Conservation (phyloP, 805 yeast species). For the Myxozyma geophila region DNA sequence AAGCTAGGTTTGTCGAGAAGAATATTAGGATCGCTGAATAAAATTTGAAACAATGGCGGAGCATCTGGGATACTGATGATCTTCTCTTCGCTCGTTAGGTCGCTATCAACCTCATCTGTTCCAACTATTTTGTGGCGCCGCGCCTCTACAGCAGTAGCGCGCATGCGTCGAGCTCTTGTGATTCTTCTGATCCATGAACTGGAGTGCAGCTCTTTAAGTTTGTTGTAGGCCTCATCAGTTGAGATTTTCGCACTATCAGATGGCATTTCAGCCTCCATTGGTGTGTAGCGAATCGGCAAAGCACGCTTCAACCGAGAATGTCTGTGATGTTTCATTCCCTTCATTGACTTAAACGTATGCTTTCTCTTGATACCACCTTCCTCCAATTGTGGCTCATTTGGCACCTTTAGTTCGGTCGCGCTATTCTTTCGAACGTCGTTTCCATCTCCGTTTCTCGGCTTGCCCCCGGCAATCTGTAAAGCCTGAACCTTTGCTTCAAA, state of each 20-base stretch:
- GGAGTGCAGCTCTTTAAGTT: constrained; percentile 55
- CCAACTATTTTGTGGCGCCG: constrained; percentile 48
- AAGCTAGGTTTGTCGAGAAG: constrained; percentile 56
- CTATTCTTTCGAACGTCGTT: too few relatives aligned
- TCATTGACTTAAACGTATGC: constrained; percentile 25
- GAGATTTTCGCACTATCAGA: constrained; percentile 36
- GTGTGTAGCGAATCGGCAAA: constrained; percentile 29
- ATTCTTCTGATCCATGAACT: constrained; percentile 75
- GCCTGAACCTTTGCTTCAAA: constrained; percentile 47
- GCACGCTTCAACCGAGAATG: constrained; percentile 8
- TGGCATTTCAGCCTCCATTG: constrained; percentile 34
- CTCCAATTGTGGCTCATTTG: background rate
- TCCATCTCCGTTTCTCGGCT: background rate
- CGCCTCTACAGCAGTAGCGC: constrained; percentile 46
- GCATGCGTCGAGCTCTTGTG: constrained; percentile 44
- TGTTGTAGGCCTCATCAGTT: constrained; percentile 45
- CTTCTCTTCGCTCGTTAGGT: constrained; percentile 52
- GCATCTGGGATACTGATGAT: constrained; percentile 54
- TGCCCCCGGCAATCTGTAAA: constrained; percentile 22
- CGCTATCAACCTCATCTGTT: constrained; percentile 41
- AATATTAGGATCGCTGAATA: constrained; percentile 56
- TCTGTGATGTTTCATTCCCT: constrained; percentile 9
- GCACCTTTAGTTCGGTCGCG: background rate
- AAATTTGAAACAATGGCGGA: constrained; percentile 60
- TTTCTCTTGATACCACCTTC: constrained; percentile 1